A percentile compares a stretch with the other conserved stretches of the same genome.
phyloP scores from a whole-genome alignment of 2,329 filamentous ascomycete genomes.

The Fusarium oxysporum region DNA sequence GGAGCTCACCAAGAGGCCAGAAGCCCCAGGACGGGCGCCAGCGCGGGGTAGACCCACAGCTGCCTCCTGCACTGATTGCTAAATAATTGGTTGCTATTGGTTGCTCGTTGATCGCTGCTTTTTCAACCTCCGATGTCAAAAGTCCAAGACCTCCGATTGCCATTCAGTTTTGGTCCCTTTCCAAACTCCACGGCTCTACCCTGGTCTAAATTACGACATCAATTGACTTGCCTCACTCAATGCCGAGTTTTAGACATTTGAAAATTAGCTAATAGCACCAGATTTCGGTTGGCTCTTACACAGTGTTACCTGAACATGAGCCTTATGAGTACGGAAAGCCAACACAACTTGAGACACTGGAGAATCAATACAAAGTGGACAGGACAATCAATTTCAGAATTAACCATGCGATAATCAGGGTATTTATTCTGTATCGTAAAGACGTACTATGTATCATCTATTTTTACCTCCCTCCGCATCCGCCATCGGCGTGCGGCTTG shows the following conservation, averaged over 20 bases:
- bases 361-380: not conserved
- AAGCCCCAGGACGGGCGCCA: constrained; percentile 32
- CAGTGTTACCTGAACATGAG: not conserved
- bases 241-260: constrained; percentile 1
- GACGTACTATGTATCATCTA: constrained; percentile 14
- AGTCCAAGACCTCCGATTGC: constrained; percentile 21
- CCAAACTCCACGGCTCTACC: constrained; percentile 12
- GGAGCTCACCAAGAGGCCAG: constrained; percentile 41
- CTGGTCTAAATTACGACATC: constrained; percentile 35
- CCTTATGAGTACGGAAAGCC: not conserved
- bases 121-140: constrained; percentile 45
- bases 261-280: constrained; percentile 4
- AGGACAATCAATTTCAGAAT: too few species aligned
- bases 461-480: constrained; percentile 29
- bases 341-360: not conserved
- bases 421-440: constrained; percentile 5
- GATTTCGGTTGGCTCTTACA: not conserved
- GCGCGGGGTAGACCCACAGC: constrained; percentile 46
- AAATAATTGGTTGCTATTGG: constrained; percentile 45
- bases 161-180: constrained; percentile 8
- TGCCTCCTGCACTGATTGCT: constrained; percentile 45
- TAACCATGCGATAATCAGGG: not conserved
- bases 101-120: constrained; percentile 30
- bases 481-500: constrained; percentile 35
- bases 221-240: not conserved